Evolutionary conservation across 2,329 filamentous ascomycete species (phyloP).

Genomic region (Plectosphaerella plurivora): DNA sequence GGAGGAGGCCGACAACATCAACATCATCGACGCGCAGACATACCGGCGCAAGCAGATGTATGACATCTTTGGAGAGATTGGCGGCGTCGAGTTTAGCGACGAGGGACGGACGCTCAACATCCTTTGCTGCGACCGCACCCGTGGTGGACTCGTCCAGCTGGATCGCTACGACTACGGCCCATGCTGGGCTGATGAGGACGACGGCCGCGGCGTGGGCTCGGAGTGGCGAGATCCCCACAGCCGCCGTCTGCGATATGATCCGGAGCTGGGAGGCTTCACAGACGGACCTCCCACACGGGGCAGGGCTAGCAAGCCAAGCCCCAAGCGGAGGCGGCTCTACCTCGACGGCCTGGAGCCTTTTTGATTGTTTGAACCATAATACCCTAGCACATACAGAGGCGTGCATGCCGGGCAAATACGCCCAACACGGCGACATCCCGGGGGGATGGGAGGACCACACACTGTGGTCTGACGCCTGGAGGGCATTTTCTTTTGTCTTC

Average conservation of each 20-base stretch:
- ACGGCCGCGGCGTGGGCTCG: not conserved
- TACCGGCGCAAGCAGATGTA: constrained; percentile 64
- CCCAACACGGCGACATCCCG: too few relatives aligned
- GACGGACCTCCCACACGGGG: not conserved
- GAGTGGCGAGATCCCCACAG: not conserved
- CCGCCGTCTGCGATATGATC: too few relatives aligned
- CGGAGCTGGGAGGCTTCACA: not conserved
- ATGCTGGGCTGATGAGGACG: not conserved
- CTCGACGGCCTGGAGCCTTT: constrained; percentile 18
- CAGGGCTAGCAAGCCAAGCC: not conserved
- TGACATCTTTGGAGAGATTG: constrained; percentile 72
- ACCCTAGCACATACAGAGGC: constrained; percentile 5
- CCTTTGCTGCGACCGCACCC: constrained; percentile 59
- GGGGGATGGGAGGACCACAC: too few relatives aligned
- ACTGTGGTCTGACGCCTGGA: too few relatives aligned
- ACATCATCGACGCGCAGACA: constrained; percentile 63
- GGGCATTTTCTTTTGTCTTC: too few relatives aligned
- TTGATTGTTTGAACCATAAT: constrained; percentile 7
- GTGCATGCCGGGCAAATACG: not conserved
- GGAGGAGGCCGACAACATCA: constrained; percentile 71
- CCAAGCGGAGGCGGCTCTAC: not conserved
- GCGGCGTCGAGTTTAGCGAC: constrained; percentile 62
- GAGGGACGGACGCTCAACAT: constrained; percentile 65
- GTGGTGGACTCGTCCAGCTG: constrained; percentile 64
- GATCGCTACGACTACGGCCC: constrained; percentile 38